Base-by-base conservation (phyloP, 73 alveolate species). In the Paramecium octaurelia region DNA sequence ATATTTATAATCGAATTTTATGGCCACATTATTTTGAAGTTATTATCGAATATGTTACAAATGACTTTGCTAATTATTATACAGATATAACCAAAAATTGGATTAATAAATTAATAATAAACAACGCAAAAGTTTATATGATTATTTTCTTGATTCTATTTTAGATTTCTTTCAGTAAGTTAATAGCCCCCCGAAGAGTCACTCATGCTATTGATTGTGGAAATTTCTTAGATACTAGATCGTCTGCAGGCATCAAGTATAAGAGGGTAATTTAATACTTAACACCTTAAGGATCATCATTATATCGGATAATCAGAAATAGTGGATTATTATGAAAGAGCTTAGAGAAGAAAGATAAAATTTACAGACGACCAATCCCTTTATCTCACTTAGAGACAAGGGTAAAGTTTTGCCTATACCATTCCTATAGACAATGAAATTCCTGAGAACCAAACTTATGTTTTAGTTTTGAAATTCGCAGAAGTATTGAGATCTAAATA, bases 201-300 rank as follows among this genome's bases (percentile, higher is more conserved):
- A 14, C 24, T 20, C 18, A 77, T 40, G 90, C 90, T 2, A 43
- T 77, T 29, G 90, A 77, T 43, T 77, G 75, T 77, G 90, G 90
- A 20, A 43, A 71, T 40, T 20, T 9, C 34, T 29, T 77, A n/a
- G 73, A 77, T 8, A 21, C 42, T 0, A n/a, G 90, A 8, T 9
- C 90, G 12, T 38, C 90, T 12, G 11, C 36, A 6, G 91, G 91
- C 12, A 48, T 80, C 11, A 80, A 42, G 18, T 80, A 14, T 35
- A 80, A 80, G 31, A 40, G 34, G 29, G 91, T 80, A 80, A 23
- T 21, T 10, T 4, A 42, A 42, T 0, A 23, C n/a, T n/a, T 20
- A 80, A 38, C 23, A 14, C 4, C 24, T 54, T 3, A 18, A 80
- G 91, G 91, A 80, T 80, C 36, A 34, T 18, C 31, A 80, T 43